Percentiles rank a stretch among this genome's conserved stretches.
Conservation (phyloP, 129 eudicot genomes). For the sunflower (Helianthus annuus) region DNA sequence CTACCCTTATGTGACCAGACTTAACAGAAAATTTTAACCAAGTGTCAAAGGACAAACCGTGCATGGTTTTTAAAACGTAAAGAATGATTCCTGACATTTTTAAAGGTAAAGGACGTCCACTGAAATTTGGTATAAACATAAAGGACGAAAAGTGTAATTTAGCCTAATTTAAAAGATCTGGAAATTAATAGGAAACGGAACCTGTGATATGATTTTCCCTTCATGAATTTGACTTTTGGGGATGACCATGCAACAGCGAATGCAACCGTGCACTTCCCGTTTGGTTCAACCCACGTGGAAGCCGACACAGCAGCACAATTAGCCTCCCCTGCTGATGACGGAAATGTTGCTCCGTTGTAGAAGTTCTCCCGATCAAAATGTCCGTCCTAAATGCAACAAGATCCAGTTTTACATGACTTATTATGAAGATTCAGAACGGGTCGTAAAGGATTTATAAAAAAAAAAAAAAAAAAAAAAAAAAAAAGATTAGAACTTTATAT, state of each 20-base stretch:
- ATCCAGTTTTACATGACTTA: not conserved
- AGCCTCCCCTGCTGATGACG: conserved; percentile 92
- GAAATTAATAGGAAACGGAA: conserved; percentile 37
- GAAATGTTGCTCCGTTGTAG: conserved; percentile 71
- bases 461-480: not conserved
- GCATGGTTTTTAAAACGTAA: no score
- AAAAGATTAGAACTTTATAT: not conserved
- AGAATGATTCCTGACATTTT: no score
- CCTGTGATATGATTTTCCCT: conserved; percentile 91
- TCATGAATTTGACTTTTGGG: conserved; percentile 85
- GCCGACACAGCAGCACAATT: conserved; percentile 94
- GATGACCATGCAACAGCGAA: conserved; percentile 92
- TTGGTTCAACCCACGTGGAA: conserved; percentile 94
- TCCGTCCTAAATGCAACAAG: conserved; percentile 57
- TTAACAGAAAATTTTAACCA: no score
- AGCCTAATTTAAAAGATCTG: not conserved
- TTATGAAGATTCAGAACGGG: not conserved
- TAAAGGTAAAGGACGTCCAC: no score
- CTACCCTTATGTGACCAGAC: no score
- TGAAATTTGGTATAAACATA: no score
- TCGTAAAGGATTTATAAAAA: not conserved
- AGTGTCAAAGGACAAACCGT: no score
- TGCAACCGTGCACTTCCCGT: conserved; percentile 90
- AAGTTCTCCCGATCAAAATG: conserved; percentile 81
- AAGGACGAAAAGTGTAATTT: no score